phyloP scores from a whole-genome alignment of 2,329 filamentous ascomycete genomes.

The Colletotrichum graminicola region DNA sequence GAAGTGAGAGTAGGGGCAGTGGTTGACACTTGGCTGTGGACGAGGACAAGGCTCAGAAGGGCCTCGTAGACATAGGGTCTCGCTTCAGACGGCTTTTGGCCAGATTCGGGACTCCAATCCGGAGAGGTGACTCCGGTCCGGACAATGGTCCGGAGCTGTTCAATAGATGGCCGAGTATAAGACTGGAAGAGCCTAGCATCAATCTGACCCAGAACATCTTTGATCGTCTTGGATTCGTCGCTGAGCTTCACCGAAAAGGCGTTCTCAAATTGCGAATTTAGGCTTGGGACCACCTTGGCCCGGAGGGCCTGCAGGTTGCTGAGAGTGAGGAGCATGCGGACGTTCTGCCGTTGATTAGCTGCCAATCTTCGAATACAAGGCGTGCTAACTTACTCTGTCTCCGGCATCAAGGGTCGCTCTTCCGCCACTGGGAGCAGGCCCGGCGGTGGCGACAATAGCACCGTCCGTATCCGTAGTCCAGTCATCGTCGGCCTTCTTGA shows the following conservation, averaged over 20 bases:
- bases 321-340: constrained; percentile 92
- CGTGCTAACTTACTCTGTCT: constrained; percentile 63
- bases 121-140: constrained; percentile 77
- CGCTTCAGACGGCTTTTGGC: constrained; percentile 76
- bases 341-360: constrained; percentile 68
- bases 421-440: constrained; percentile 54
- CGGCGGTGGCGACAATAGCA: constrained; percentile 52
- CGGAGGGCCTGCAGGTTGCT: constrained; percentile 91
- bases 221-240: constrained; percentile 92
- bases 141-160: constrained; percentile 77
- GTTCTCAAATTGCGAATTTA: constrained; percentile 94
- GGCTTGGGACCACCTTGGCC: constrained; percentile 82
- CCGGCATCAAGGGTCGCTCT: constrained; percentile 66
- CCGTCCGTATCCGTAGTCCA: constrained; percentile 66
- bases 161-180: constrained; percentile 84
- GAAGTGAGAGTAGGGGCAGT: constrained; percentile 81
- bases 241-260: constrained; percentile 94
- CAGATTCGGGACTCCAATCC: constrained; percentile 75
- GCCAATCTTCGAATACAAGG: background rate
- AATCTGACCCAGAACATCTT: constrained; percentile 90
- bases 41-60: constrained; percentile 86
- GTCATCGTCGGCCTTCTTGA: constrained; percentile 73
- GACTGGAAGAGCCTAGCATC: constrained; percentile 91
- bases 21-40: constrained; percentile 90
- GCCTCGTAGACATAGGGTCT: constrained; percentile 91